Base-by-base conservation (phyloP, 257 asterid genomes). In the Cinchona pubescens region DNA sequence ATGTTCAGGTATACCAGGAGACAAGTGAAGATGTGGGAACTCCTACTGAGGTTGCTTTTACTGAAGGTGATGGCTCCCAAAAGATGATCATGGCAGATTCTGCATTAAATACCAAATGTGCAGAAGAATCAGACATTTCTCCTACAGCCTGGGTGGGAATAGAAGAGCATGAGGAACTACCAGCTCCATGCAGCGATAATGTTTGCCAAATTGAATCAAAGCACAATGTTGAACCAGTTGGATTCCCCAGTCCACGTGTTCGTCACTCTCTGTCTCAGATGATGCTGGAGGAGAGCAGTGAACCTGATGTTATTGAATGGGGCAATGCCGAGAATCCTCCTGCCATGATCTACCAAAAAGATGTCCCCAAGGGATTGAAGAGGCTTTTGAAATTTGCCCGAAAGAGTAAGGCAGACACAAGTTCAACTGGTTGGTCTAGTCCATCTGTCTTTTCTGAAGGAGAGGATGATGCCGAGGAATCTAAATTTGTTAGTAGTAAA, bases 221-320 rank as follows among this genome's bases (percentile, higher is more conserved):
- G 29, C 74, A 77, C 53, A 69, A 72, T 79, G 78, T 84, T 67
- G 82, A 84, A 27, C 90, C 92, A 34, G 86, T 76, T 68, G 85
- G 78, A 71, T 82, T 71, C 27, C 82, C 95, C 59, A 96, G 93
- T 79, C 92, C 99, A 73, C 92, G 98, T 59, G 90, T 91, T 73
- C 98, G 97, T 56, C 96, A 96, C 77, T 96, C 99, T 73, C 90
- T 96, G 46, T 96, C 99, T 49, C 99, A 96, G 81, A 96, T 96
- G 98, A 92, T 96, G 83, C 96, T 91, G 66, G 92, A 96, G 77
- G 99, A 96, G 88, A 90, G 85, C 85, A 87, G 89, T 70, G 99
- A 93, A 83, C 88, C 92, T 73, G 98, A 96, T 81, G 81, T 78
- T 11, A 75, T 79, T 66, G 98, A 90, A 63, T 95, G 97, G 99